Base-by-base conservation (phyloP, 164 flowering plant species). In the Magnolia sinica region DNA sequence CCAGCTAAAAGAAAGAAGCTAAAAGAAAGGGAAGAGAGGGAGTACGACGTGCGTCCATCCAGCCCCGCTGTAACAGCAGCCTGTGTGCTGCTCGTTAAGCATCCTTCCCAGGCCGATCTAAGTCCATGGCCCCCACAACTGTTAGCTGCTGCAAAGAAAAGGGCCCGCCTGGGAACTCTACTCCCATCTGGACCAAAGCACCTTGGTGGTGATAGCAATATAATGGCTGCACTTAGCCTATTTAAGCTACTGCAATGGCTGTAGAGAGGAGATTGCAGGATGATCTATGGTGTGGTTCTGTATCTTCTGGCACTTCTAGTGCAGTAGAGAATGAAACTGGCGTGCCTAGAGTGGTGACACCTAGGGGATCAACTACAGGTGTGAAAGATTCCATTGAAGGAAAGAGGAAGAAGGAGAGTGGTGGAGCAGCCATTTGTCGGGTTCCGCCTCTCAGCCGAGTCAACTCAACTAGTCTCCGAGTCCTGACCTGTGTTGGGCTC, bases 221-320 rank as follows among this genome's bases (percentile, higher is more conserved):
- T 94, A 64, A 96, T 87, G 98, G 81, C 13, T 75, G 90, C 94
- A 74, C 93, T 96, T n/a, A 92, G 89, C 99, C 99, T 55, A 81
- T 89, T 11, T 96, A 96, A 87, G 99, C 99, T 79, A 98, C 99
- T 80, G 99, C 97, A 72, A 94, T 96, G 99, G 99, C 99, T 82
- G 99, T 98, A 50, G 98, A 94, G 80, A 88, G 98, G 84, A 87
- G 99, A 82, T 74, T 91, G 61, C 96, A 86, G 75, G 97, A 96
- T 88, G 95, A 96, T 37, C 81, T 92, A 52, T 92, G 99, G 99
- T n/a, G n/a, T n/a, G n/a, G n/a, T n/a, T n/a, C n/a, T n/a, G n/a
- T n/a, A n/a, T n/a, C n/a, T n/a, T n/a, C 72, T 76, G 91, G 80
- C 79, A 79, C 52, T 50, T 68, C 75, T 68, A 81, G 14, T 59